phyloP scores from a whole-genome alignment of 495 filamentous ascomycete species.

The Aspergillus heteromorphus region DNA sequence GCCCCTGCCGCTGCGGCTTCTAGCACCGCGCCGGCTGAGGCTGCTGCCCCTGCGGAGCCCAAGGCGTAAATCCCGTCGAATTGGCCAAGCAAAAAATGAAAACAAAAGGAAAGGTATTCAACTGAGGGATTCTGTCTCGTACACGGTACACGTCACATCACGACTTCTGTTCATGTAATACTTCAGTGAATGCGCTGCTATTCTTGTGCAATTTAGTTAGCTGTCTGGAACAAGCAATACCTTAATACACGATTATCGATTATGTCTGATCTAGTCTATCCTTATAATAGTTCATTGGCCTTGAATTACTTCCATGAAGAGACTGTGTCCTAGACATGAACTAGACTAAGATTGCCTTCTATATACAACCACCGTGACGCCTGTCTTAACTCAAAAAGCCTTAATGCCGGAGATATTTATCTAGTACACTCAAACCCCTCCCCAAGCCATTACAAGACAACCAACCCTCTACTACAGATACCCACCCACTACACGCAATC shows the following conservation, averaged over 20 bases:
- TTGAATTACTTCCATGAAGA: too few relatives aligned
- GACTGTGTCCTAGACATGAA: too few relatives aligned
- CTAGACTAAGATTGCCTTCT: too few relatives aligned
- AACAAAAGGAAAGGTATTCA: background rate
- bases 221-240: constrained; percentile 15
- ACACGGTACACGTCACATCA: background rate
- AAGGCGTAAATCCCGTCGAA: constrained; percentile 19
- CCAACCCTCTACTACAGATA: too few relatives aligned
- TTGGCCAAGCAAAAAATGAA: background rate
- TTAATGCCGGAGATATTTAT: too few relatives aligned
- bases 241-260: background rate
- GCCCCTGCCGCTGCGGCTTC: constrained; percentile 25
- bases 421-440: too few relatives aligned
- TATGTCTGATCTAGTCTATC: background rate
- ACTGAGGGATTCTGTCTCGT: background rate
- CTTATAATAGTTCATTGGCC: background rate
- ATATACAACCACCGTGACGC: too few relatives aligned
- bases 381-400: too few relatives aligned
- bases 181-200: background rate
- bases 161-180: background rate
- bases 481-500: background rate
- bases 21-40: constrained; percentile 5
- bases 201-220: background rate
- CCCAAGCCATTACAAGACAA: too few relatives aligned
- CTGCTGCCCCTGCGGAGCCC: constrained; percentile 25